Evolutionary conservation across 75 land plant species (phyloP).

Genomic region (Ceratopteris richardii): DNA sequence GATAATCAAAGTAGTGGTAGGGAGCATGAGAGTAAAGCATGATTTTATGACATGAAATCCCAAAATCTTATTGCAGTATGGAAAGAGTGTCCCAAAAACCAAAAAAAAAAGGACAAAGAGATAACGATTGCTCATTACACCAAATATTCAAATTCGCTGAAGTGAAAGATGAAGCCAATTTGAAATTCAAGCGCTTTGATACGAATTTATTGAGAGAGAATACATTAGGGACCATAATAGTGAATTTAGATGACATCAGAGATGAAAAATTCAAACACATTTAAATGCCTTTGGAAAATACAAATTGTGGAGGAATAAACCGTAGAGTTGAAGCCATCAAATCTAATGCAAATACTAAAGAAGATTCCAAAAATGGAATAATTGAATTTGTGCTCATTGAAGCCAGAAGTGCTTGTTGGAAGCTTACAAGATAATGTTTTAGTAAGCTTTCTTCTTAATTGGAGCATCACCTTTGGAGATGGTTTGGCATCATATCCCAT

Average conservation of each 20-base stretch:
- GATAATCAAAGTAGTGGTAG: no score
- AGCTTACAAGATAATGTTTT: no score
- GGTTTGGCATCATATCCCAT: no score
- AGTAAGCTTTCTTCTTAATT: no score
- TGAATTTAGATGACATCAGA: constrained; percentile 69
- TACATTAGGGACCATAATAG: constrained; percentile 66
- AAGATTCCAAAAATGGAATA: constrained; percentile 21
- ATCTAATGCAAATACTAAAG: constrained; percentile 17
- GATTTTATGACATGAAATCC: no score
- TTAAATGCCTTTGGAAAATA: constrained; percentile 86
- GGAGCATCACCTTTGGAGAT: no score
- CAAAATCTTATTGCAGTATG: no score
- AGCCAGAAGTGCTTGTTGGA: constrained; percentile 80
- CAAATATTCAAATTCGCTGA: constrained; percentile 81
- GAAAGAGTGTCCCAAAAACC: constrained; percentile 53
- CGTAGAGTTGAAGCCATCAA: constrained; percentile 52
- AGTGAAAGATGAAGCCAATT: constrained; percentile 62
- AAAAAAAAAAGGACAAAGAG: constrained; percentile 42
- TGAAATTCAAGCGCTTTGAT: constrained; percentile 70
- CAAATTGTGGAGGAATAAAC: constrained; percentile 68
- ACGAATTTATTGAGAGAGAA: constrained; percentile 72
- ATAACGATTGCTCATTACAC: constrained; percentile 55
- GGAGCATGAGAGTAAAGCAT: no score
- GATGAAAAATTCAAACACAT: constrained; percentile 60
- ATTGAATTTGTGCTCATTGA: constrained; percentile 79